A percentile compares a stretch with the other conserved stretches of the same genome.
Conservation (phyloP, 139 green algal species). For the Chlamydomonas schloesseri region DNA sequence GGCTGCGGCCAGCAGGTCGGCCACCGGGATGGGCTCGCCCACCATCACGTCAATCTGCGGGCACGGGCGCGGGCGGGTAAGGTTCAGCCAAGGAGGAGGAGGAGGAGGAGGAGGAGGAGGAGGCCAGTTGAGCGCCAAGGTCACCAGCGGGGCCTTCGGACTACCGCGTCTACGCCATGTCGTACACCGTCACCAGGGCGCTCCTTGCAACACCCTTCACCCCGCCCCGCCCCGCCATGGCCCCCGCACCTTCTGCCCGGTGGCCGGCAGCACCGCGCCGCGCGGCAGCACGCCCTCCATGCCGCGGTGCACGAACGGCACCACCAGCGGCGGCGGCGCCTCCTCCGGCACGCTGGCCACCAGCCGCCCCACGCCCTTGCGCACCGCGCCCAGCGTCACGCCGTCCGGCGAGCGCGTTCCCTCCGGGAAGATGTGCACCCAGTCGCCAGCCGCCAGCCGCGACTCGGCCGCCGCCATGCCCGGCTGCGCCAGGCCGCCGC, state of each 20-base stretch:
- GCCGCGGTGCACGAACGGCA: conserved; percentile 90
- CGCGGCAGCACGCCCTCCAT: conserved; percentile 87
- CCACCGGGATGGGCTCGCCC: conserved; percentile 77
- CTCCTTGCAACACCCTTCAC: too few species aligned
- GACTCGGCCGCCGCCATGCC: conserved; percentile 81
- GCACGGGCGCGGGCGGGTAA: too few species aligned
- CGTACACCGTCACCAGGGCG: too few species aligned
- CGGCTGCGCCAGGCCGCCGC: conserved; percentile 81
- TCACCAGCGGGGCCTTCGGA: too few species aligned
- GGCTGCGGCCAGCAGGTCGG: conserved; percentile 65
- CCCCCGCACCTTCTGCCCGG: conserved; percentile 59
- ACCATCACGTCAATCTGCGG: conserved; percentile 79
- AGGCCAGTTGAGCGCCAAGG: too few species aligned
- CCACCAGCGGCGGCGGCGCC: conserved; percentile 72
- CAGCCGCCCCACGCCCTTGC: conserved; percentile 84
- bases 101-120: too few species aligned
- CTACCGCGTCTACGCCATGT: too few species aligned
- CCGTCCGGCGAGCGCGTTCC: conserved; percentile 80
- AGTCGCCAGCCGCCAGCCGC: conserved; percentile 79
- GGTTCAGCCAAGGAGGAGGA: not conserved
- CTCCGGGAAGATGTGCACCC: conserved; percentile 96
- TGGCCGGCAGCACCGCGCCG: conserved; percentile 71
- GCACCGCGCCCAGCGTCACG: conserved; percentile 66
- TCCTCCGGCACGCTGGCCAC: conserved; percentile 54
- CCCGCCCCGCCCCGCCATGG: too few species aligned